A percentile compares a stretch with the other conserved stretches of the same genome.
Conservation (phyloP, 225 moss, liverwort and hornwort species). For the Marchantia paleacea region DNA sequence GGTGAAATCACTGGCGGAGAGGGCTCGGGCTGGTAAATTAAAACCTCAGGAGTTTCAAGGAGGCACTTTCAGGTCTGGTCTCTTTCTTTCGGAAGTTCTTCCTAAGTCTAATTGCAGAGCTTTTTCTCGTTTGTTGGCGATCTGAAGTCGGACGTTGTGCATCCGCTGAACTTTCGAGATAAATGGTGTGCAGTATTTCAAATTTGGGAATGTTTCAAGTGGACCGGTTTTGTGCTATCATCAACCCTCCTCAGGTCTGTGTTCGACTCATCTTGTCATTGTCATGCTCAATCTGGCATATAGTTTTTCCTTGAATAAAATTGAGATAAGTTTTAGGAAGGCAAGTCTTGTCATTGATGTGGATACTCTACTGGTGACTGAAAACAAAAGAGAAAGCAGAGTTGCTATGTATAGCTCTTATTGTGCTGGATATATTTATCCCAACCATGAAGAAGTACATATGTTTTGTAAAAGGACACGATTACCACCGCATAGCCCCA, state of each 20-base stretch:
- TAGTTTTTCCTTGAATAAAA: no score
- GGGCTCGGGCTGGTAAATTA: conserved; percentile 77
- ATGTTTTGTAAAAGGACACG: no score
- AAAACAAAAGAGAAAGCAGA: no score
- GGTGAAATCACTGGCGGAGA: conserved; percentile 91
- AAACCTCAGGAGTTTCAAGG: conserved; percentile 98
- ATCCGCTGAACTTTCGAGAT: background rate
- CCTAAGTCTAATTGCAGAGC: background rate
- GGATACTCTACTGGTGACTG: background rate
- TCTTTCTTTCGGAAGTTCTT: background rate
- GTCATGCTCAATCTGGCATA: background rate
- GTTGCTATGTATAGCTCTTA: no score
- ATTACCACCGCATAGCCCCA: no score
- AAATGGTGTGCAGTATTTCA: conserved; percentile 61
- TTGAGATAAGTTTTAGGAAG: background rate
- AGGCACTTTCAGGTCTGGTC: conserved; percentile 86
- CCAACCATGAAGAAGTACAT: no score
- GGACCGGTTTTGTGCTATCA: conserved; percentile 81
- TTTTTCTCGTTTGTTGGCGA: background rate
- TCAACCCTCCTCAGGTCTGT: conserved; percentile 95
- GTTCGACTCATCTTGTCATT: background rate
- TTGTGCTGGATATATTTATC: no score
- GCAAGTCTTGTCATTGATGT: background rate
- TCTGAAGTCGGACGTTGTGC: no score
- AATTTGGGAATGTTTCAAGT: conserved; percentile 97